Conservation (phyloP, 495 filamentous ascomycete genomes). For the Penicillium canariense region DNA sequence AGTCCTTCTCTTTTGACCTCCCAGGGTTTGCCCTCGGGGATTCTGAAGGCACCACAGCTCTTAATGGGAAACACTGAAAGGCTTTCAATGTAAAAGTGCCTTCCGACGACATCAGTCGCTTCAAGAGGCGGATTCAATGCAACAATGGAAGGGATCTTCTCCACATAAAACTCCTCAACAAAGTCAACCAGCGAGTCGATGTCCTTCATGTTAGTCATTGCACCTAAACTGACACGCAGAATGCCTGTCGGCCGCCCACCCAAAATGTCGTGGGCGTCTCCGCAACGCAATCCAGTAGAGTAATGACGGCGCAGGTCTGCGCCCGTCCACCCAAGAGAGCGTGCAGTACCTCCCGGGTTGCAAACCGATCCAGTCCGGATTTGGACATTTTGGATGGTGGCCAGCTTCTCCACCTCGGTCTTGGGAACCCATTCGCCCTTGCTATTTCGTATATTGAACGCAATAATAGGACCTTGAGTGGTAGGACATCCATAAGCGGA, state of each 20-base stretch:
- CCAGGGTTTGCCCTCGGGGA: conserved; percentile 66
- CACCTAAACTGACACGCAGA: conserved; percentile 79
- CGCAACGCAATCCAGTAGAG: conserved; percentile 74
- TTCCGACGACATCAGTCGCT: conserved; percentile 15
- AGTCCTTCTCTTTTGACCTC: conserved; percentile 74
- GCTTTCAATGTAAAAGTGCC: conserved; percentile 52
- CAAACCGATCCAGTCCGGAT: conserved; percentile 83
- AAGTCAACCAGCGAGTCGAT: conserved; percentile 68
- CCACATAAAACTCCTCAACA: conserved; percentile 73
- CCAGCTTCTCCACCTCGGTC: conserved; percentile 80
- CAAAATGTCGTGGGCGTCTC: conserved; percentile 75
- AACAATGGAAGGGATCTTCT: conserved; percentile 34
- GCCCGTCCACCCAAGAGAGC: conserved; percentile 62
- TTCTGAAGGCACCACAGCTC: conserved; percentile 74
- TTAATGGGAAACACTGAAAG: conserved; percentile 82
- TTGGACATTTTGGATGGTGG: conserved; percentile 73
- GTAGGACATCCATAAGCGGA: conserved; percentile 38
- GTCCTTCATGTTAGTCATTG: conserved; percentile 81
- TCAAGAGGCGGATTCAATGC: conserved; percentile 20
- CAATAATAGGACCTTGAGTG: conserved; percentile 73
- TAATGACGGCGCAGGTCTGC: conserved; percentile 82
- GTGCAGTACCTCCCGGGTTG: conserved; percentile 83
- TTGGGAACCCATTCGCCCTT: conserved; percentile 73
- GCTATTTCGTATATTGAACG: conserved; percentile 75
- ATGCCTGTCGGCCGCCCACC: conserved; percentile 83